Base-by-base conservation (phyloP, 106 monocot genomes). In the Dioscorea zingiberensis region DNA sequence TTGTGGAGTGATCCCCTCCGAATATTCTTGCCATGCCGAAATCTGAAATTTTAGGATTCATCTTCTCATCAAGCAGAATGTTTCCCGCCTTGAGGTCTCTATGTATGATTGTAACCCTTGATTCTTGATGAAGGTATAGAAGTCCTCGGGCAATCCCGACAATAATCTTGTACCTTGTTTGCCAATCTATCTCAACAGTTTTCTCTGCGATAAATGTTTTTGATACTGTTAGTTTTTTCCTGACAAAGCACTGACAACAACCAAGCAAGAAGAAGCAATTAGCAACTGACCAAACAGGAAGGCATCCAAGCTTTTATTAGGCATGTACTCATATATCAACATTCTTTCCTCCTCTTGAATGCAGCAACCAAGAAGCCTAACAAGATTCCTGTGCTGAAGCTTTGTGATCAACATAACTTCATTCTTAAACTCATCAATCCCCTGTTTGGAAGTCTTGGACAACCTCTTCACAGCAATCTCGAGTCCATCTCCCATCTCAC, bases 21-120 rank as follows among this genome's bases (percentile, higher is more conserved):
- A 77, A 82, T 25, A 77, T 65, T 66, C 77, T 77, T 3, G 82
- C 82, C 62, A 74, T 66, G 4, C 82, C 82, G 38, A 82, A 82
- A 21, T 81, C 76, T 21, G 81, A 81, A 47, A 81, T 81, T 44
- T 76, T 76, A 1, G 81, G 81, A 26, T 68, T 76, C 81, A 81
- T 76, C 1, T 64, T 67, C 13, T 64, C 44, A 46, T 81, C 81
- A 0, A 76, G 73, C 18, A 81, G 76, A 26, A 81, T 59, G 18
- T 81, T 81, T 27, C 76, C 76, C 2, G 76, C 73, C 29, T 81
- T 81, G 1, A 81, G n/a, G n/a, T n/a, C n/a, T n/a, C n/a, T n/a
- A n/a, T n/a, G n/a, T n/a, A n/a, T n/a, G n/a, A n/a, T n/a, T 54
- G 69, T 68, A 2, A 69, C 26, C 55, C 68, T 68, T 0, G 76